Base-by-base conservation (phyloP, 768 basidiomycete species). In the Calocybe cyanea region DNA sequence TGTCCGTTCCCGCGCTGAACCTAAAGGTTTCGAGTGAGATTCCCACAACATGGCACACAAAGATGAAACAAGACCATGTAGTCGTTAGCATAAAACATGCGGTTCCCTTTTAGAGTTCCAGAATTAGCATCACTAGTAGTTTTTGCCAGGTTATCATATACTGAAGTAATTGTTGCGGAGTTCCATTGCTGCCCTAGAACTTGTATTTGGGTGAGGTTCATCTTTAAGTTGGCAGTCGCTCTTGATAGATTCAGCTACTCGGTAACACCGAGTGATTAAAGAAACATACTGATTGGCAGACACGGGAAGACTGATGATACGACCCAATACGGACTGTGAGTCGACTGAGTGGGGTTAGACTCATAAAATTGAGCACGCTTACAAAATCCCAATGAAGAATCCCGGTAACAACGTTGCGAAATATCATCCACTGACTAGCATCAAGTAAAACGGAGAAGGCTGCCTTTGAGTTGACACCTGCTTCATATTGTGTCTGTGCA, bases 381-480 rank as follows among this genome's bases (percentile, higher is more conserved):
- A 85, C 83, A 56, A 84, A 79, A 55, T 88, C 85, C 82, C 83
- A 88, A 56, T 85, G 83, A 37, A 81, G 56, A 14, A 78, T 72
- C 3, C 70, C 63, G 1, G 84, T 83, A 20, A 72, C 39, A 8
- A 68, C 60, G 55, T 87, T 86, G 10, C 66, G 64, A 55, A 75
- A 83, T 20, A 85, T 79, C 83, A 86, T 85, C 85, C 85, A 88
- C 36, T 68, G 65, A 48, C 80, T 68, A 0, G 78, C 85, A 24
- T 77, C 69, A 46, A 86, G 70, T 4, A 83, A 63, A 10, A 70
- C 75, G 7, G 70, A 73, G 39, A 87, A 74, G 0, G 83, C 82
- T 20, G 55, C 46, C 51, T 70, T 65, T 10, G 74, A 66, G 10
- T 57, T 59, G 5, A 63, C 43, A 10, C 60, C 62, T 2, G 80